These are phyloP conservation scores for Citrullus amarus DNA, from an alignment of 306 rosid genomes.

Conservation along the genomic window DNA sequence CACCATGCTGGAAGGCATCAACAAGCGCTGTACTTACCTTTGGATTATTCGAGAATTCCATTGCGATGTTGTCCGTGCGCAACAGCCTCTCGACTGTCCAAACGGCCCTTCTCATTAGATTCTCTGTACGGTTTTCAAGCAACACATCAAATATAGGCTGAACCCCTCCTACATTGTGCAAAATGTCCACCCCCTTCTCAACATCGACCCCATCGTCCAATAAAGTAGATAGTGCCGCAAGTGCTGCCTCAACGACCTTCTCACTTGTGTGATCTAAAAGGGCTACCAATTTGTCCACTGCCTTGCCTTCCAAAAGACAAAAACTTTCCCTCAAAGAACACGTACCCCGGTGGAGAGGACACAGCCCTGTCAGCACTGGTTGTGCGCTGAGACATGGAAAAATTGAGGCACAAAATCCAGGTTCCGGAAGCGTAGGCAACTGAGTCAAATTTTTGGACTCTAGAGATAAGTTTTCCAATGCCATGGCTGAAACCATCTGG, in stretches of 20 bases:
- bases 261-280: conserved; percentile 83
- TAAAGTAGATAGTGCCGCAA: conserved; percentile 74
- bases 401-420: conserved; percentile 51
- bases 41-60: conserved; percentile 70
- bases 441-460: conserved; percentile 63
- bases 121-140: conserved; percentile 75
- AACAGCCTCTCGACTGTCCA: conserved; percentile 87
- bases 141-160: conserved; percentile 67
- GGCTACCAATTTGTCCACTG: conserved; percentile 65
- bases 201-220: conserved; percentile 82
- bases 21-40: conserved; percentile 89
- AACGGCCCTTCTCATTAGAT: conserved; percentile 75
- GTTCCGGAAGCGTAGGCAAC: conserved; percentile 51
- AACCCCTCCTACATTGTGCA: conserved; percentile 64
- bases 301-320: conserved; percentile 78
- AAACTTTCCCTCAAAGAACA: conserved; percentile 72
- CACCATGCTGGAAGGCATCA: conserved; percentile 96
- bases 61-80: conserved; percentile 72
- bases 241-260: conserved; percentile 88
- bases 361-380: conserved; percentile 54
- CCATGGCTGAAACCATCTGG: conserved; percentile 89
- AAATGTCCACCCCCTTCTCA: conserved; percentile 68
- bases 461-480: conserved; percentile 75
- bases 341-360: conserved; percentile 70
- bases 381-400: conserved; percentile 58